Evolutionary conservation across 2,329 filamentous ascomycete genomes (phyloP), one percentile per base, ranked within the genome.

Genomic region (Microsporum ferrugineum): DNA sequence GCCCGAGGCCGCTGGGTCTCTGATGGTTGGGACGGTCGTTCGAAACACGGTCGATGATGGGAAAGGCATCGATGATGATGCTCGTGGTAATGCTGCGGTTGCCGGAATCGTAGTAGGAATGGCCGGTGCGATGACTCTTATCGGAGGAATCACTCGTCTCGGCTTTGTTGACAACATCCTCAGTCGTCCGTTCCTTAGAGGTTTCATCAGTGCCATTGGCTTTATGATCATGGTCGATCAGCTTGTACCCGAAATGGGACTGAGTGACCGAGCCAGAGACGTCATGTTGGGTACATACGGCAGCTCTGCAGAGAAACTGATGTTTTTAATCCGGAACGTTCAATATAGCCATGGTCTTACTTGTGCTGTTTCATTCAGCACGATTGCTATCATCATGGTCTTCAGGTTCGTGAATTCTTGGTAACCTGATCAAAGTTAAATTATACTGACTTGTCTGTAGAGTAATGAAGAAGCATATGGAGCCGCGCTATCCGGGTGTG

Each of bases 141-240:
- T 90, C 57, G 90, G 91, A 12, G 94, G 94, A 0, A 71, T 96
- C 31, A 88, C 88, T 29, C 83, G 94, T 12, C 78, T 99, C 2
- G 94, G 94, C 0, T 99, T 97, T 69, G 75, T 99, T 63, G 94
- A 99, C 71, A 96, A 90, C 69, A 91, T 99, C 8, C 80, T 99
- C 39, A 96, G 91, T 67, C 83, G 90, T 38, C 94, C 94, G 0
- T 97, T 99, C 68, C 76, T 97, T 61, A 82, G 94, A 63, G 94
- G 94, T 0, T 99, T 99, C 76, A 96, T 99, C 75, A 96, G 89
- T 61, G 94, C 94, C 58, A 95, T 99, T 71, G 94, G 94, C 57
- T 89, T 96, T 61, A 91, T 97, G 65, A 97, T 99, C 71, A 85
- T 95, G 43, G 89, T 97, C 39, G 94, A 97, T 72, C 94, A 99